Percentiles rank a stretch among this genome's conserved stretches.
These are phyloP conservation scores for Rhodotorula toruloides DNA, from an alignment of 768 basidiomycete genomes.

Conservation along the genomic window DNA sequence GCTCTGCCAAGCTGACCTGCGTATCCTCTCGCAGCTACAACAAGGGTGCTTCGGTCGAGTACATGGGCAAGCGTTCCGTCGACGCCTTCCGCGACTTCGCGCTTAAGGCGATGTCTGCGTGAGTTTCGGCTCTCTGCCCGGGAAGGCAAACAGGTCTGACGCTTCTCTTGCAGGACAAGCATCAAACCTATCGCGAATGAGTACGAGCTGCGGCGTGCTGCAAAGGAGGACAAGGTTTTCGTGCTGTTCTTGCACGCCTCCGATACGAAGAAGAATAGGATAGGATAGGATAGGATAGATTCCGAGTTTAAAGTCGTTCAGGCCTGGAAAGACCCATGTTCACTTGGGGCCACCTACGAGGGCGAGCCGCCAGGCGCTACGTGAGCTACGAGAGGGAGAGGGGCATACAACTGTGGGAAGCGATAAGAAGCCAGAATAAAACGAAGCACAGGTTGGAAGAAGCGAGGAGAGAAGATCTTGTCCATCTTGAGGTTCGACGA, in stretches of 20 bases:
- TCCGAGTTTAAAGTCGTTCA: neutral
- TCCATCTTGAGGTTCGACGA: too few relatives aligned
- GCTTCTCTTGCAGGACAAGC: slow-evolving; percentile 3
- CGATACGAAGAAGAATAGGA: neutral
- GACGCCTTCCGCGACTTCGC: slow-evolving; percentile 68
- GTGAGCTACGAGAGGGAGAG: neutral
- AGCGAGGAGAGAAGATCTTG: too few relatives aligned
- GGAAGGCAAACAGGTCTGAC: fast-evolving
- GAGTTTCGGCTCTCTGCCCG: slow-evolving; percentile 44
- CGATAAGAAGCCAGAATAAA: neutral
- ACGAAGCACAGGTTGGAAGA: too few relatives aligned
- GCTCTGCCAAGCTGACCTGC: too few relatives aligned
- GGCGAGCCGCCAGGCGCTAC: neutral
- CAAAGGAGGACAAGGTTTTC: slow-evolving; percentile 53
- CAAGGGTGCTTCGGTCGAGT: slow-evolving; percentile 63
- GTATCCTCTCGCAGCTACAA: slow-evolving; percentile 49
- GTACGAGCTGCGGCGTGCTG: slow-evolving; percentile 28
- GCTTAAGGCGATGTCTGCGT: slow-evolving; percentile 69
- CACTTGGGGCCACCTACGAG: neutral
- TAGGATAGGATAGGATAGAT: neutral
- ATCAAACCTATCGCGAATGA: slow-evolving; percentile 11
- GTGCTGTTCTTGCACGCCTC: slow-evolving; percentile 56
- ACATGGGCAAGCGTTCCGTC: slow-evolving; percentile 65
- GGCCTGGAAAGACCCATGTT: slow-evolving; percentile 35
- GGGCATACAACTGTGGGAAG: neutral